Base-by-base conservation (phyloP, 495 filamentous ascomycete genomes). In the Collariella sp. region DNA sequence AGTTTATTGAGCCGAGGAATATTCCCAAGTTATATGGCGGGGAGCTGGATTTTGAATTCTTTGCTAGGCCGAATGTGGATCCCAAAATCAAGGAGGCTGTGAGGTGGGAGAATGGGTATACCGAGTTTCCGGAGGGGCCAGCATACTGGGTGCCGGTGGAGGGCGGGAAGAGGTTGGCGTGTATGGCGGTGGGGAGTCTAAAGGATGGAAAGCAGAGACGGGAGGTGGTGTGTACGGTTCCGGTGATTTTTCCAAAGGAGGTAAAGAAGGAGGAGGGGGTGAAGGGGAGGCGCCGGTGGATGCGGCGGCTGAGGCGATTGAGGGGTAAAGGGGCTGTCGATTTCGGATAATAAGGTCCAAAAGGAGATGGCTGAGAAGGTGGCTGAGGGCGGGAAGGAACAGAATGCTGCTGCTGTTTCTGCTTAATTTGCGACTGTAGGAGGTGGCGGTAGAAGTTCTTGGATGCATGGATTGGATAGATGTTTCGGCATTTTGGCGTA, bases 1-100 rank as follows among this genome's bases (percentile, higher is more conserved):
- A 78, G 24, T 95, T 90, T 72, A 89, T 95, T 71, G 84, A 93
- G n/a, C 70, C 79, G 0, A 72, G 77, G 47, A 84, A 88, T 62
- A 87, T 95, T 43, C 89, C 89, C 12, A 87, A 86, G 69, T 79
- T 82, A 61, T 95, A 91, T 61, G 89, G 89, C 46, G 89, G 89
- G 26, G 77, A 87, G 45, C 77, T 95, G 5, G 84, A 93, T 34
- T 95, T 85, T 72, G 64, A 83, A 55, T 94, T 83, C 69, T 86
- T 86, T 46, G 80, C 85, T 51, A 71, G 80, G 69, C 87, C 88
- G 12, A 74, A 79, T 47, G 67, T 87, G 18, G 89, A 95, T 56
- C 82, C 83, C 6, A 65, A 70, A 10, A 77, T 78, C 33, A 65
- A 70, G 18, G 72, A 77, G 31, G 54, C 75, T n/a, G 68, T 83